These are phyloP conservation scores for Pichia sp. DNA, from an alignment of 1,139 yeast genomes.

Conservation along the genomic window DNA sequence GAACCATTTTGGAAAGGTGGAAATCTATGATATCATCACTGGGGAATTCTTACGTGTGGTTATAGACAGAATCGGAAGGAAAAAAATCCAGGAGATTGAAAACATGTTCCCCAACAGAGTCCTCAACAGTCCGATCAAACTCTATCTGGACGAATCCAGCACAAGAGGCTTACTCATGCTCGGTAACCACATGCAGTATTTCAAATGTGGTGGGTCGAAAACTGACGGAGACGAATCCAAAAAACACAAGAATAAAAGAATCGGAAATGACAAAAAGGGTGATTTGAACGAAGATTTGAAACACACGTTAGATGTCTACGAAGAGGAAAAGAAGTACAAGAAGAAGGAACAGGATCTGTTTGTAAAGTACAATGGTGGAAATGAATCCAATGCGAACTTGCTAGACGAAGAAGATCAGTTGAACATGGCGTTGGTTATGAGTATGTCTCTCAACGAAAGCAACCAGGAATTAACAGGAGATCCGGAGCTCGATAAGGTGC, in stretches of 20 bases:
- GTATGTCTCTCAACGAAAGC: slow-evolving; percentile 21
- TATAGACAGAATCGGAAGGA: slow-evolving; percentile 32
- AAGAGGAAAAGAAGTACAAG: slow-evolving; percentile 8
- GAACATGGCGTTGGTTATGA: slow-evolving; percentile 18
- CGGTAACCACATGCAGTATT: slow-evolving; percentile 59
- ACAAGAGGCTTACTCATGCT: slow-evolving; percentile 50
- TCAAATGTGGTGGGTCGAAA: slow-evolving; percentile 53
- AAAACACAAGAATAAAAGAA: slow-evolving; percentile 1
- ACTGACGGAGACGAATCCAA: not conserved
- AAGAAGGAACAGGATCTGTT: slow-evolving; percentile 17
- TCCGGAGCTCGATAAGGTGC: slow-evolving; percentile 6
- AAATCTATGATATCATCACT: slow-evolving; percentile 60
- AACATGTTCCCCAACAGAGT: slow-evolving; percentile 6
- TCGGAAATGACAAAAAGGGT: slow-evolving; percentile 15
- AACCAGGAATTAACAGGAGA: too few relatives aligned
- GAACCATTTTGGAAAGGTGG: slow-evolving; percentile 61
- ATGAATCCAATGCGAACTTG: slow-evolving; percentile 5
- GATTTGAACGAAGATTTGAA: slow-evolving; percentile 11
- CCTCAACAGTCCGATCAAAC: slow-evolving; percentile 7
- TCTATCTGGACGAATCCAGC: slow-evolving; percentile 36
- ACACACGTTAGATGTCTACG: slow-evolving; percentile 17
- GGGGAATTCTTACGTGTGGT: slow-evolving; percentile 50
- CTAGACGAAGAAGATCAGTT: slow-evolving; percentile 26
- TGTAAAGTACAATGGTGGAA: slow-evolving; percentile 21
- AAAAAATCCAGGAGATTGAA: slow-evolving; percentile 13